Evolutionary conservation across 1,284 basidiomycete genomes (phyloP), one percentile per base, ranked within the genome.

Genomic region (Heterobasidion annosum): DNA sequence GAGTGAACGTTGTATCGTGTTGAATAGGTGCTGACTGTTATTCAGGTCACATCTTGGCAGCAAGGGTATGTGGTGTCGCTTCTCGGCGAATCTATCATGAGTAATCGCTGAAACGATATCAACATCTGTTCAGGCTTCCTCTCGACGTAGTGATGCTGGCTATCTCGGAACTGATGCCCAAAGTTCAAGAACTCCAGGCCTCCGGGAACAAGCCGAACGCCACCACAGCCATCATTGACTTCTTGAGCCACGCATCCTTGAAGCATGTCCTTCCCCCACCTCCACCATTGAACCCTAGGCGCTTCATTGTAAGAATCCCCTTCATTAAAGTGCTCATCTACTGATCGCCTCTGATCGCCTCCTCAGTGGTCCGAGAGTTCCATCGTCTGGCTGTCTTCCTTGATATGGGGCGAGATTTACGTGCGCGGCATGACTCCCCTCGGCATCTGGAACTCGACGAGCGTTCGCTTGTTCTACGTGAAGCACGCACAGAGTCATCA

Each of bases 331-430:
- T 44, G 54, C 5, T 51, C 54, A 54, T 60, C 60, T 37, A 56
- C 34, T 46, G 34, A n/a, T 56, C 15, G 15, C 16, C 16, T 51
- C 55, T 8, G 13, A 25, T 12, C 16, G 2, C 34, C 51, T 33
- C 35, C 44, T 12, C 56, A 93, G 89, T 96, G 92, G 92, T 88
- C 91, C 4, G 86, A 92, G 59, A 86, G 91, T 3, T 93, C 91
- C 3, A 77, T 87, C 54, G 79, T 94, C 10, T 96, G 93, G 93
- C 75, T 95, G 48, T 91, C 91, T 8, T 91, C 88, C 0, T 70
- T 96, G 52, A 83, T 94, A 37, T 97, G 93, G 92, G 93, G 93
- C 46, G 91, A 94, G 65, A 82, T 94, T 19, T 97, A 94, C 65
- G 87, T 97, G n/a, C 84, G 85, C 43, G 86, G 85, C 8, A 85